These are phyloP conservation scores for Chrysanthemum seticuspe DNA, from an alignment of 129 eudicot genomes.

Conservation along the genomic window DNA sequence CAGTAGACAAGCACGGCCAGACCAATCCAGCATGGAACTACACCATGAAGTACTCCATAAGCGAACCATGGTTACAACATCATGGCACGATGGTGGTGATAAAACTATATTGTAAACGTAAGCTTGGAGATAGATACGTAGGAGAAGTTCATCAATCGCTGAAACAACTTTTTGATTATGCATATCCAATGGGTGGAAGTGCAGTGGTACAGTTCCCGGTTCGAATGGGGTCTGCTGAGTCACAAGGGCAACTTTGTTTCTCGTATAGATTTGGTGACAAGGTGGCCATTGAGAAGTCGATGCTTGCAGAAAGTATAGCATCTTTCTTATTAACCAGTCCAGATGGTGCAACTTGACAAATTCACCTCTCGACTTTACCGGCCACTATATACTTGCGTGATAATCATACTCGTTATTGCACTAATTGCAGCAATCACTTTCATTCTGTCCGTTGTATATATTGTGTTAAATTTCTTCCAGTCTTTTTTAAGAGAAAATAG, in stretches of 20 bases:
- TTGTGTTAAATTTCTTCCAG: too few species aligned
- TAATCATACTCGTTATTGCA: too few species aligned
- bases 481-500: too few species aligned
- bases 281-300: background rate
- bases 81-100: constrained; percentile 19
- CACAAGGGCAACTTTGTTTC: background rate
- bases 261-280: constrained; percentile 2
- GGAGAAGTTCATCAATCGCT: background rate
- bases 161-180: background rate
- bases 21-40: constrained; percentile 12
- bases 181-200: background rate
- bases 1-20: background rate
- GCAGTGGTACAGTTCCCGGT: background rate
- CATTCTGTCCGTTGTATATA: too few species aligned
- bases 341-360: background rate
- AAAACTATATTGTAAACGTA: constrained; percentile 10
- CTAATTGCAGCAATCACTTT: too few species aligned
- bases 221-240: background rate
- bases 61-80: constrained; percentile 12
- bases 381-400: too few species aligned
- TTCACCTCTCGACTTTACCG: too few species aligned
- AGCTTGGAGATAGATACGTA: constrained; percentile 6
- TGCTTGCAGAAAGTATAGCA: background rate
- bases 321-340: background rate
- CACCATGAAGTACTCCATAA: constrained; percentile 9